phyloP scores from a whole-genome alignment of 352 stramenopile species.

The Phytophthora litchii region DNA sequence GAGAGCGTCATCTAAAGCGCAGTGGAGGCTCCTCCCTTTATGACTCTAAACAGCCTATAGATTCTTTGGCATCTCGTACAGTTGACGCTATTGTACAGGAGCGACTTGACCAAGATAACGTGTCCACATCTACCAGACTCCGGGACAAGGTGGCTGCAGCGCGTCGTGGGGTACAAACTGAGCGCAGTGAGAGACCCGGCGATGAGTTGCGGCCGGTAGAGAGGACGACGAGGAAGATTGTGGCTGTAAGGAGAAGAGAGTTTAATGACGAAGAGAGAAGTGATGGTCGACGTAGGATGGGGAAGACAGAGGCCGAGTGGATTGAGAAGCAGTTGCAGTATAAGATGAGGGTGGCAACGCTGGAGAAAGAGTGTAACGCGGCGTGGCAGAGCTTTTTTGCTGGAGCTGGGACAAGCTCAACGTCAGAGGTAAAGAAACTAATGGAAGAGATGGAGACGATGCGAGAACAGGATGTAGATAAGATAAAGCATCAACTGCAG shows the following conservation, averaged over 20 bases:
- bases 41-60: constrained; percentile 1
- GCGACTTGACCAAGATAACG: constrained; percentile 13
- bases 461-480: constrained; percentile 34
- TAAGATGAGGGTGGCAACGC: constrained; percentile 29
- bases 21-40: background rate
- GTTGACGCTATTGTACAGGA: constrained; percentile 59
- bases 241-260: constrained; percentile 37
- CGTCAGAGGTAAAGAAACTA: constrained; percentile 48
- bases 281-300: constrained; percentile 26
- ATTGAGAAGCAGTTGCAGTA: constrained; percentile 72
- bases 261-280: constrained; percentile 1
- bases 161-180: constrained; percentile 51
- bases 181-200: constrained; percentile 40
- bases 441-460: constrained; percentile 41
- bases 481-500: constrained; percentile 45
- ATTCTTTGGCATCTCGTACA: constrained; percentile 20
- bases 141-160: constrained; percentile 49
- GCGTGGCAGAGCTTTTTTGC: constrained; percentile 63
- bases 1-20: constrained; percentile 38
- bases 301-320: constrained; percentile 57
- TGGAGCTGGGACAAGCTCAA: constrained; percentile 22
- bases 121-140: constrained; percentile 34
- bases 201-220: background rate
- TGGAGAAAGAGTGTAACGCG: constrained; percentile 61
- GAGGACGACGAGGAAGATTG: constrained; percentile 36